Percentiles rank a stretch among this genome's conserved stretches.
Evolutionary conservation across 768 basidiomycete genomes (phyloP).

Genomic region (Holtermanniella nyarrowii): DNA sequence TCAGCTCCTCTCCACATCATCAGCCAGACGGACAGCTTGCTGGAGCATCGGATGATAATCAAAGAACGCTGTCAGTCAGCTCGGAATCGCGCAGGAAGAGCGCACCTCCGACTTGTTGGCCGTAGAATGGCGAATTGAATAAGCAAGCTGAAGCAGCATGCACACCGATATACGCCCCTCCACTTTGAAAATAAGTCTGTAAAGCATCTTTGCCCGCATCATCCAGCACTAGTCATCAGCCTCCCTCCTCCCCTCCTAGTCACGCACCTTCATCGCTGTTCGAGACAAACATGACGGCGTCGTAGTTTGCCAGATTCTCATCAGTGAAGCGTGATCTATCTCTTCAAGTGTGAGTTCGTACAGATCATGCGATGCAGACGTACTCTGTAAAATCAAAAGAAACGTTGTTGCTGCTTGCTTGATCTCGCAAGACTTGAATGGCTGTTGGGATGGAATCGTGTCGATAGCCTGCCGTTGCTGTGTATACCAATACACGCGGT

Average conservation of each 20-base stretch:
- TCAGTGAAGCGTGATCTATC: slow-evolving; percentile 53
- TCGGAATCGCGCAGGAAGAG: slow-evolving; percentile 3
- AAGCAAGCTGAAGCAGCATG: slow-evolving; percentile 59
- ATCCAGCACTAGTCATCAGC: slow-evolving; percentile 49
- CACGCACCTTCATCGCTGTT: slow-evolving; percentile 58
- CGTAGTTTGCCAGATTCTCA: slow-evolving; percentile 49
- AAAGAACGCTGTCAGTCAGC: slow-evolving; percentile 48
- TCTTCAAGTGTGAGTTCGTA: slow-evolving; percentile 7
- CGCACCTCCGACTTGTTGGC: slow-evolving; percentile 48
- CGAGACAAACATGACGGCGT: slow-evolving; percentile 58
- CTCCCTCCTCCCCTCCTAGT: not conserved
- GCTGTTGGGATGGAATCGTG: slow-evolving; percentile 71
- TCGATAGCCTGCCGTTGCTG: slow-evolving; percentile 54
- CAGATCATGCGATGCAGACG: not conserved
- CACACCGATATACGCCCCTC: slow-evolving; percentile 62
- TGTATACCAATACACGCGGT: slow-evolving; percentile 50
- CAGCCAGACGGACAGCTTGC: slow-evolving; percentile 48
- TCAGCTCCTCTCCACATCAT: not conserved
- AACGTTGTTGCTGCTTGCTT: slow-evolving; percentile 47
- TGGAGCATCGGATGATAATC: slow-evolving; percentile 61
- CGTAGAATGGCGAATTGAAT: slow-evolving; percentile 52
- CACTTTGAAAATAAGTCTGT: slow-evolving; percentile 54
- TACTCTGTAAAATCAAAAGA: slow-evolving; percentile 57
- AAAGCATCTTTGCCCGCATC: slow-evolving; percentile 53
- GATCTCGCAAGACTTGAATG: slow-evolving; percentile 49